Conservation (phyloP, 257 asterid species). For the Solanum neorickii region DNA sequence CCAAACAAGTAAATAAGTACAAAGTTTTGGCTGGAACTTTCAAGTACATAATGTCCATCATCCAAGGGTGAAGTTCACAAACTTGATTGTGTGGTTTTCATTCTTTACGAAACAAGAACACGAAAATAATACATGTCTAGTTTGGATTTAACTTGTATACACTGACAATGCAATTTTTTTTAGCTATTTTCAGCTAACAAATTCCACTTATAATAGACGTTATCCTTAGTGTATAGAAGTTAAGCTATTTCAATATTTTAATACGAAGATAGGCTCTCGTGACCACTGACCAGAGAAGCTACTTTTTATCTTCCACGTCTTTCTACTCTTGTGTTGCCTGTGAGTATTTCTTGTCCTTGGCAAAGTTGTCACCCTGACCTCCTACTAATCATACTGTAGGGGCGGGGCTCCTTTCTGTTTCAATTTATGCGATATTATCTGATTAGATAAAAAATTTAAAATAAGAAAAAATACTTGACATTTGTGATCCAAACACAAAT, state of each 20-base stretch:
- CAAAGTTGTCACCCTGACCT: not conserved
- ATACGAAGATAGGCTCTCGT: not conserved
- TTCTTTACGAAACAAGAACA: not conserved
- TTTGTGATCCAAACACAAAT: too few relatives aligned
- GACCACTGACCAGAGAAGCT: not conserved
- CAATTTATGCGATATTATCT: too few relatives aligned
- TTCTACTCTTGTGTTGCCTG: slow-evolving; percentile 2
- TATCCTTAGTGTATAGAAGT: not conserved
- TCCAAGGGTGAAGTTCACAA: not conserved
- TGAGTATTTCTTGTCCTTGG: slow-evolving; percentile 17
- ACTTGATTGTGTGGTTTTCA: not conserved
- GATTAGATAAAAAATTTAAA: too few relatives aligned
- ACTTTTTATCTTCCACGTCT: not conserved
- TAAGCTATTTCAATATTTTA: not conserved
- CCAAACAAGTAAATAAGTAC: slow-evolving; percentile 4
- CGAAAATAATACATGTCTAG: not conserved
- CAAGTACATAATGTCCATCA: slow-evolving; percentile 18
- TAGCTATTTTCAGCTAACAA: not conserved
- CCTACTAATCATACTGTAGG: not conserved
- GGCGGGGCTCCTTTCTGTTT: too few relatives aligned
- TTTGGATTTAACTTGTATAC: not conserved
- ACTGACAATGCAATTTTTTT: not conserved
- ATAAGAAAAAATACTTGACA: too few relatives aligned
- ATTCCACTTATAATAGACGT: not conserved
- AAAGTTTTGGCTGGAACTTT: not conserved